Percentiles rank a stretch among this genome's conserved stretches.
Conservation (phyloP, 495 filamentous ascomycete species). For the Beverwykella pulmonaria region DNA sequence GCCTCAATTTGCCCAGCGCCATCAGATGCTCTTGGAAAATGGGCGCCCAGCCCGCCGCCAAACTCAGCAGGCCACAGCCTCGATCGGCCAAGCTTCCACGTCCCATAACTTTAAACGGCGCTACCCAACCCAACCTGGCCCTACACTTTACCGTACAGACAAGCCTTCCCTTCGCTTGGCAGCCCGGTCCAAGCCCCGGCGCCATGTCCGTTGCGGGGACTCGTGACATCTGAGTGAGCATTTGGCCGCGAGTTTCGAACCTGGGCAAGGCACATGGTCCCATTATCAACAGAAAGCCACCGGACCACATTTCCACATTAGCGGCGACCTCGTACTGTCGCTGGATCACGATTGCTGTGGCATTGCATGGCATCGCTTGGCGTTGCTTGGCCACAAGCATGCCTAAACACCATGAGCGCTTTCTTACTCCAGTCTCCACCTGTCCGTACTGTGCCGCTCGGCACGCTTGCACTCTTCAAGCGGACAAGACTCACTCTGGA, state of each 20-base stretch:
- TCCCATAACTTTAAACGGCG: constrained; percentile 16
- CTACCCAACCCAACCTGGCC: constrained; percentile 31
- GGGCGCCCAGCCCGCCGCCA: constrained; percentile 11
- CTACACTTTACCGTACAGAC: constrained; percentile 30
- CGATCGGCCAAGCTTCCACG: constrained; percentile 22
- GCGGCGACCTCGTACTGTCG: not conserved
- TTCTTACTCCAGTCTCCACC: not conserved
- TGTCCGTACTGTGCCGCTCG: constrained; percentile 6
- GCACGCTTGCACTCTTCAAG: not conserved
- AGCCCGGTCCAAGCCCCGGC: constrained; percentile 17
- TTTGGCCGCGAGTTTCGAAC: not conserved
- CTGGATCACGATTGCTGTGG: not conserved
- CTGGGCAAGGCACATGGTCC: not conserved
- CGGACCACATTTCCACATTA: not conserved
- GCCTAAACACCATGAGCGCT: constrained; percentile 11
- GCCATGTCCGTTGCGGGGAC: constrained; percentile 10
- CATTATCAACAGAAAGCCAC: not conserved
- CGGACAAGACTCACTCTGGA: constrained; percentile 12
- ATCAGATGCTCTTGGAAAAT: not conserved
- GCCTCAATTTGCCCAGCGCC: constrained; percentile 1
- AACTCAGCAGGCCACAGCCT: constrained; percentile 12
- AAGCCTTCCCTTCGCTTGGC: constrained; percentile 27
- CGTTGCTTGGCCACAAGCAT: constrained; percentile 23
- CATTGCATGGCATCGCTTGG: constrained; percentile 10
- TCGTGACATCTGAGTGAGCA: not conserved